A percentile compares a stretch with the other conserved stretches of the same genome.
phyloP scores from a whole-genome alignment of 306 rosid species.

The Luffa acutangula region DNA sequence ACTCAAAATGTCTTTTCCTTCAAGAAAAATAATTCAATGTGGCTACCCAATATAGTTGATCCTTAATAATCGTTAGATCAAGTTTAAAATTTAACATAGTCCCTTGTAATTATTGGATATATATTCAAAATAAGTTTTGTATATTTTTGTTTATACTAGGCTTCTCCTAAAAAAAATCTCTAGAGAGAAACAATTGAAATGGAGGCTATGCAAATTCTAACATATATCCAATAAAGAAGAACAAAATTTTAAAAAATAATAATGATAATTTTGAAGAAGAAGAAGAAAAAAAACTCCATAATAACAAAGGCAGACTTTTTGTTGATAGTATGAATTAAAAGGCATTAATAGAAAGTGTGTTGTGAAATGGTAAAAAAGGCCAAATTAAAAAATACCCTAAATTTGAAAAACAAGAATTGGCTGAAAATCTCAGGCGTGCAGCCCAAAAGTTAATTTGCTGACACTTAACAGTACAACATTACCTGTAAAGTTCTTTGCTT shows the following conservation, averaged over 20 bases:
- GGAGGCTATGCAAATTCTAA: too few species aligned
- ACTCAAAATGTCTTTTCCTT: too few species aligned
- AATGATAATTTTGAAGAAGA: background rate
- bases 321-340: background rate
- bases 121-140: too few species aligned
- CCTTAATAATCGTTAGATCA: too few species aligned
- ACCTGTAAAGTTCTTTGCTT: constrained; percentile 2
- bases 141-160: too few species aligned
- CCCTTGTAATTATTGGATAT: too few species aligned
- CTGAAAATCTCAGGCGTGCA: background rate
- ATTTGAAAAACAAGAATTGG: background rate
- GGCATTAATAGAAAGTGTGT: background rate
- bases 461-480: background rate
- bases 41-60: too few species aligned
- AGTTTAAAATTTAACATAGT: too few species aligned
- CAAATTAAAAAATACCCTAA: background rate
- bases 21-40: too few species aligned
- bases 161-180: too few species aligned
- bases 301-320: background rate
- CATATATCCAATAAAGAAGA: too few species aligned
- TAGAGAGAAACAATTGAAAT: too few species aligned
- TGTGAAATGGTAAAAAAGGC: background rate
- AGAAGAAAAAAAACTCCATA: background rate
- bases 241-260: background rate
- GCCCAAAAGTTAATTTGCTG: background rate